These are phyloP conservation scores for Elongisporangium senticosum DNA, from an alignment of 352 stramenopile species.

Conservation along the genomic window DNA sequence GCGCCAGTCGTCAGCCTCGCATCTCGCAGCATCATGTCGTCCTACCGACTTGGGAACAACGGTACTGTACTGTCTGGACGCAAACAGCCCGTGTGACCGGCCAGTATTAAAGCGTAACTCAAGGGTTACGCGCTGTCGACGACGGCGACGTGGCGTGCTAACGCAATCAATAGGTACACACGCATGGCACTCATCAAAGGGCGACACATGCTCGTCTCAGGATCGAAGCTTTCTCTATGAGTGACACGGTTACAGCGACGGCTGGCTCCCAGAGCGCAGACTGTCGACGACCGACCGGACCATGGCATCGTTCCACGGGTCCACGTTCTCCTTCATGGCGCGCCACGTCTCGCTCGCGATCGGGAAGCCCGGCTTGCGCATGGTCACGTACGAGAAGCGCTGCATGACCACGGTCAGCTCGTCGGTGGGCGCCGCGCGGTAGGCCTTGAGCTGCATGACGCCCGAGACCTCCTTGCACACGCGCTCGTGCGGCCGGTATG, in stretches of 20 bases:
- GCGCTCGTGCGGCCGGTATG: conserved; percentile 15
- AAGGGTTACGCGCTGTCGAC: not conserved
- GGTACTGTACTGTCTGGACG: not conserved
- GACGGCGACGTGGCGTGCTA: not conserved
- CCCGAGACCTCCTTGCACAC: conserved; percentile 24
- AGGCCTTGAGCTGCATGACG: conserved; percentile 13
- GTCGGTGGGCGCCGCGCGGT: not conserved
- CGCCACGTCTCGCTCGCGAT: conserved; percentile 13
- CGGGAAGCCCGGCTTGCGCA: conserved; percentile 19
- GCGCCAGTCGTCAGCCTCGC: not conserved
- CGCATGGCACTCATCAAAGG: too few relatives aligned
- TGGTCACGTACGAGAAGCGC: conserved; percentile 20
- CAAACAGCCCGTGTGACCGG: not conserved
- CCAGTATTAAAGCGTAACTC: not conserved
- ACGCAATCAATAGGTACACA: not conserved
- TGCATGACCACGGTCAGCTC: conserved; percentile 24
- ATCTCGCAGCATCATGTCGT: not conserved
- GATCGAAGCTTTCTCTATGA: conserved; percentile 17
- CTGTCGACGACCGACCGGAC: not conserved
- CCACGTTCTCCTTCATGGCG: conserved; percentile 19
- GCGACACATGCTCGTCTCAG: not conserved
- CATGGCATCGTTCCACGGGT: conserved; percentile 15
- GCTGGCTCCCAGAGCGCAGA: not conserved
- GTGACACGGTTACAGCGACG: conserved; percentile 16
- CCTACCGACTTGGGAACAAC: not conserved